A percentile compares a stretch with the other conserved stretches of the same genome.
These are phyloP conservation scores for Phyllosticta citribraziliensis DNA, from an alignment of 2,329 filamentous ascomycete species.

Conservation along the genomic window DNA sequence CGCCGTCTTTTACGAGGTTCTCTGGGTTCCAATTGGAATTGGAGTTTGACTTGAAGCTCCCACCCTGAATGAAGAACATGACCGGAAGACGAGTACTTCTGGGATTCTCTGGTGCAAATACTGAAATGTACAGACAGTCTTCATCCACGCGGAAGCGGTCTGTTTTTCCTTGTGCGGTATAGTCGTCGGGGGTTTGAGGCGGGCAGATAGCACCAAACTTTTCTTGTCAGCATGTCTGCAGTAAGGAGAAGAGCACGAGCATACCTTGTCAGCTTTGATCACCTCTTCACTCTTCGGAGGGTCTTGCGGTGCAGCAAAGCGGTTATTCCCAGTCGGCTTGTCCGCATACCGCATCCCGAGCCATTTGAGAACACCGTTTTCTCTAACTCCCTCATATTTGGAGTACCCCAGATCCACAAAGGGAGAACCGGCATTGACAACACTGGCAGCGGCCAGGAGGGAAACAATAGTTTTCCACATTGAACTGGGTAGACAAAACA, in stretches of 20 bases:
- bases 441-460: not conserved
- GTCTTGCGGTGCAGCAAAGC: slow-evolving; percentile 41
- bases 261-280: not conserved
- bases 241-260: not conserved
- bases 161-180: slow-evolving; percentile 6
- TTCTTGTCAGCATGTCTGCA: not conserved
- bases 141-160: slow-evolving; percentile 24
- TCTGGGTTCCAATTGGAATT: slow-evolving; percentile 39
- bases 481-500: not conserved
- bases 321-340: slow-evolving; percentile 41
- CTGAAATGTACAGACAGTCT: slow-evolving; percentile 41
- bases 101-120: slow-evolving; percentile 34
- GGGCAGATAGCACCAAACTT: slow-evolving; percentile 29
- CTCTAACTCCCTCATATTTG: slow-evolving; percentile 50
- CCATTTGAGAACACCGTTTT: slow-evolving; percentile 58
- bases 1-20: slow-evolving; percentile 48
- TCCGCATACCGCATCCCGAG: slow-evolving; percentile 53
- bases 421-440: slow-evolving; percentile 22
- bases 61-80: slow-evolving; percentile 46
- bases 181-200: slow-evolving; percentile 16
- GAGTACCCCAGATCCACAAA: slow-evolving; percentile 57
- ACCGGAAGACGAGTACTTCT: slow-evolving; percentile 34
- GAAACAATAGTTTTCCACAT: not conserved
- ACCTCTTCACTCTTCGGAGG: slow-evolving; percentile 17
- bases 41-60: slow-evolving; percentile 44